Base-by-base conservation (phyloP, 2,329 filamentous ascomycete genomes). In the Aspergillus carbonarius region DNA sequence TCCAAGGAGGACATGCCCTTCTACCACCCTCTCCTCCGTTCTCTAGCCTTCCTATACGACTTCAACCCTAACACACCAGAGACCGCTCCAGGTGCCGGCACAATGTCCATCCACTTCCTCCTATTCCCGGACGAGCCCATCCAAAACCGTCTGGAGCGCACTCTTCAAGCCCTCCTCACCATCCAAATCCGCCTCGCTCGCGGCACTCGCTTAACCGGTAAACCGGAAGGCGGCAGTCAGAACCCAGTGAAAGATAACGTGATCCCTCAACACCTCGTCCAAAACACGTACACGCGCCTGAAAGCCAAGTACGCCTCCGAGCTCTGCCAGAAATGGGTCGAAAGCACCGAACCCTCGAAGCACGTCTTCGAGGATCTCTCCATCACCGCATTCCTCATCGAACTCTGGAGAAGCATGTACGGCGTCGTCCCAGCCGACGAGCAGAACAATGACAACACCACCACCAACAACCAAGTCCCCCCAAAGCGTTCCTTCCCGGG, bases 301-400 rank as follows among this genome's bases (percentile, higher is more conserved):
- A 98, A 98, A 76, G 79, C 85, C 54, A 89, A 85, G 66, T 92
- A 98, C 71, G 92, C 91, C 0, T 83, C 85, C 18, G 69, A 76
- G 1, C 78, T 99, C 12, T 88, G 92, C 13, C 75, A 84, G n/a
- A 78, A 76, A 1, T 99, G 93, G 95, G 87, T 87, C 13, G 95
- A 98, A 77, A 83, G 84, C 53, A 98, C 93, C 0, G 92, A 96
- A 70, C 91, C 93, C 0, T 81, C 81, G 15, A 99, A 98, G 73
- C 93, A 98, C 70, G 92, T 98, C 2, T 98, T 97, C 74, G 95
- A 99, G 72, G 93, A 98, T 71, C 78, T 99, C 18, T 85, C 87
- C 4, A 97, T 99, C 62, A 90, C 93, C 0, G 90, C 93, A 0
- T 99, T 97, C 68, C 79, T 98, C 53, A 91, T 98, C 25, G 93